Base-by-base conservation (phyloP, 495 filamentous ascomycete species). In the Tuber umbilicatum region DNA sequence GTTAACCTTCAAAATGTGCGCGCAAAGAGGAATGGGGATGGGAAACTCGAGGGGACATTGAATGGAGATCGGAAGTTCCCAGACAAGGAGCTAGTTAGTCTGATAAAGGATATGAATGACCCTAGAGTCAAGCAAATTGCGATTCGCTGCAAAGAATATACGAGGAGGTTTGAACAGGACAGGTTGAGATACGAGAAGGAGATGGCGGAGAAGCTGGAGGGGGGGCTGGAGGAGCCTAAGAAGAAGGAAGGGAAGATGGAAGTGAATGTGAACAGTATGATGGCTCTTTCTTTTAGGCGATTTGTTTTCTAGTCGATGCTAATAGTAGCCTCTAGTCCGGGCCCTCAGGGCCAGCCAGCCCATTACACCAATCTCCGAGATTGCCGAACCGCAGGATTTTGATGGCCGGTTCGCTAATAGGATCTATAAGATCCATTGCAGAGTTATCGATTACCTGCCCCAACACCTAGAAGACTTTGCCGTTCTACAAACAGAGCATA, bases 371-470 rank as follows among this genome's bases (percentile, higher is more conserved):
- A 76, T 92, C 38, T 78, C 79, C 0, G 84, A 87, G 12, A 89
- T 92, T 39, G 73, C 90, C 2, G 79, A 86, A 50, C 82, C 83
- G 0, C 55, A 19, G 14, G 68, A 71, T 39, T 42, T 67, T 60
- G 60, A 69, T 27, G 21, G 69, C 31, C 76, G 75, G 9, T 79
- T 74, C n/a, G 69, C 90, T 64, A 93, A 93, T 81, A 82, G 87
- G 71, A 92, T 91, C 72, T 96, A 93, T 79, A 87, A 86, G 23
- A 85, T 88, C 23, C 83, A 84, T 43, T 90, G 91, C 67, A 91
- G 92, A 39, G 90, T 97, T 1, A 86, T 97, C 23, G 92, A 97
- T 82, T 97, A 93, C 84, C 89, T 86, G 43, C 95, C 95, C 1
- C 83, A 84, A 23, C 85, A 86, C 2, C 83, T 99, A 16, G 88